Percentiles rank a stretch among this genome's conserved stretches.
phyloP scores from a whole-genome alignment of 441 rosid species.

The Populus hybrid region DNA sequence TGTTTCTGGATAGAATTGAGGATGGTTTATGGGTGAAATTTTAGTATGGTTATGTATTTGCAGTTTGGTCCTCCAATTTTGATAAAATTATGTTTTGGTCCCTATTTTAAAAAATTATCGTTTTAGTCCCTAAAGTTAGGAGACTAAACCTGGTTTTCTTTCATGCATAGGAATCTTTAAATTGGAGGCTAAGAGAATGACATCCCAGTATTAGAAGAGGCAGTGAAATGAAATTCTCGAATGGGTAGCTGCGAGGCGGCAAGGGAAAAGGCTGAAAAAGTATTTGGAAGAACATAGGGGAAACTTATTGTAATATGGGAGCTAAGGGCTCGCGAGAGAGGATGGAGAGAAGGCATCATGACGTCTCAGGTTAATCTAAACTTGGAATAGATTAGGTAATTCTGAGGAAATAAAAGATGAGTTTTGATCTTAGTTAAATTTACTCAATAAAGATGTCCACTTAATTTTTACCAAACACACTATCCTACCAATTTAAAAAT shows the following conservation, averaged over 20 bases:
- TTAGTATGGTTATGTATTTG: no score
- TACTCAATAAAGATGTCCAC: neutral
- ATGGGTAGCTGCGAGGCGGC: slow-evolving; percentile 91
- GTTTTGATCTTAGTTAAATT: neutral
- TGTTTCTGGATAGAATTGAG: no score
- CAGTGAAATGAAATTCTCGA: slow-evolving; percentile 80
- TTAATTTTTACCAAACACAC: no score
- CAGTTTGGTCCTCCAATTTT: no score
- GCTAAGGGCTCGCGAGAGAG: slow-evolving; percentile 66
- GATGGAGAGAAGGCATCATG: slow-evolving; percentile 47
- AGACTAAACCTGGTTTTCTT: no score
- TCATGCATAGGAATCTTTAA: no score
- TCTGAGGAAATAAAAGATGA: neutral
- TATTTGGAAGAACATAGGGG: slow-evolving; percentile 51
- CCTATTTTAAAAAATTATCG: no score
- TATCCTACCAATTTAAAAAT: neutral
- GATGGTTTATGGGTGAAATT: no score
- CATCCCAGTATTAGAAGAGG: slow-evolving; percentile 79
- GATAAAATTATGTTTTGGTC: no score
- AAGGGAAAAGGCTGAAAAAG: slow-evolving; percentile 60
- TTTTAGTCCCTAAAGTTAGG: no score
- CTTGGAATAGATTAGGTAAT: neutral
- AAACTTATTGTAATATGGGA: slow-evolving; percentile 62
- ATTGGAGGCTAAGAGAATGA: slow-evolving; percentile 77
- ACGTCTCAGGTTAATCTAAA: slow-evolving; percentile 13